Evolutionary conservation across 805 yeast genomes (phyloP), one percentile per base, ranked within the genome.

Genomic region (Candida palmyrensis): DNA sequence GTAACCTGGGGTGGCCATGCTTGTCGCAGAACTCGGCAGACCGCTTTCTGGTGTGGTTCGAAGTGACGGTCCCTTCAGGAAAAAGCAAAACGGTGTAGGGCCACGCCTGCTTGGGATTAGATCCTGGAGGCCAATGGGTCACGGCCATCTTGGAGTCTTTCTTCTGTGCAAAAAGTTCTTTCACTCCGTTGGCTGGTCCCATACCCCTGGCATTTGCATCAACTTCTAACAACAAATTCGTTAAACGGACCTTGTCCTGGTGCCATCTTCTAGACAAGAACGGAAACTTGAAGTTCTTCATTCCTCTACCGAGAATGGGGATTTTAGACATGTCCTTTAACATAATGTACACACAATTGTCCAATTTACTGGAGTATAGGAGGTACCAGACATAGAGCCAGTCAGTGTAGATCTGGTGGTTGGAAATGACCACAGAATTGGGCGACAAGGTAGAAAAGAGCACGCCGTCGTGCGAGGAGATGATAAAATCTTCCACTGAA

Each of bases 31-130:
- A 92, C 6, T 53, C 64, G 12, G 63, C 66, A 6, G 89, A 76
- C 37, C 74, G 73, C 3, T 47, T 59, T 30, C 75, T 68, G 2
- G 96, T 86, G 39, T 75, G 71, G 4, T 66, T 68, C 24, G 92
- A 79, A 35, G 83, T 60, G 38, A 87, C 92, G 0, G 98, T 92
- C 4, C 98, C 98, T 56, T 92, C 98, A 1, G 98, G 98, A 59
- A 82, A 92, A 18, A 92, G 55, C 15, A 89, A 59, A 29, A 92
- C 55, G 68, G 82, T 77, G 41, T 80, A 79, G 4, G 68, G 68
- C 53, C 57, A 62, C 2, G 52, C 39, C 11, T 50, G 41, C 29
- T 45, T 41, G 3, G 53, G 18, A 37, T 37, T 41, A 3, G 27
- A 34, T 2, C 63, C 58, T 26, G 42, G 31, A 9, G 70, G 68